Base-by-base conservation (phyloP, 2,329 filamentous ascomycete genomes). In the Myriosclerotinia curreyana region DNA sequence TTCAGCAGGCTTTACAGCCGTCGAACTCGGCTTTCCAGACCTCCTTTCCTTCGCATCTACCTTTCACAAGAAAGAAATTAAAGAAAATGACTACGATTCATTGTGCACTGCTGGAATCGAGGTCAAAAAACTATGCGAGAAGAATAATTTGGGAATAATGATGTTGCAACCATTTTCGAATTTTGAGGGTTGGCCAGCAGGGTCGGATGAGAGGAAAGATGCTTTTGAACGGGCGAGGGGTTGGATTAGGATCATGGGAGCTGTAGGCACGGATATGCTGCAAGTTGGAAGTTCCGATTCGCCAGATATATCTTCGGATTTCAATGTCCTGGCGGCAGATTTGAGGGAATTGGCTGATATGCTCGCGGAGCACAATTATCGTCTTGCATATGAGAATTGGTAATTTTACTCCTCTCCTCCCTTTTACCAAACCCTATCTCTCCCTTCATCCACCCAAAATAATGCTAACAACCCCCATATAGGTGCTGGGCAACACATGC, bases 131-230 rank as follows among this genome's bases (percentile, higher is more conserved):
- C 74, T 88, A 54, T 86, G 83, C 56, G 76, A 82, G 34, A 77
- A 81, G 14, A 78, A 85, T 42, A 75, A 77, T 0, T 75, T 92
- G 1, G 77, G 80, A 44, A 82, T 92, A 64, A 80, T 92, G 74
- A 88, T 92, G 79, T 76, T 92, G 7, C 89, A 93, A 71, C 89
- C 89, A 0, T 92, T 93, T 70, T 78, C 85, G 20, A 90, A 92
- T 70, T 92, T 91, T 65, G 89, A 93, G 70, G 90, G 89, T 1
- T 93, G 89, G 89, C 77, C 81, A 0, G 78, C 79, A 49, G 84
- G 79, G 0, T 84, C 82, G 1, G 70, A 77, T 0, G 82, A 88
- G 73, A 78, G 87, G 4, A 75, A 83, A 6, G 83, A 88, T 60
- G 88, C 86, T 0, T 89, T 89, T 67, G 75, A 77, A 0, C 80